Conservation (phyloP, 495 filamentous ascomycete species). For the Penicillium ochrochloron region DNA sequence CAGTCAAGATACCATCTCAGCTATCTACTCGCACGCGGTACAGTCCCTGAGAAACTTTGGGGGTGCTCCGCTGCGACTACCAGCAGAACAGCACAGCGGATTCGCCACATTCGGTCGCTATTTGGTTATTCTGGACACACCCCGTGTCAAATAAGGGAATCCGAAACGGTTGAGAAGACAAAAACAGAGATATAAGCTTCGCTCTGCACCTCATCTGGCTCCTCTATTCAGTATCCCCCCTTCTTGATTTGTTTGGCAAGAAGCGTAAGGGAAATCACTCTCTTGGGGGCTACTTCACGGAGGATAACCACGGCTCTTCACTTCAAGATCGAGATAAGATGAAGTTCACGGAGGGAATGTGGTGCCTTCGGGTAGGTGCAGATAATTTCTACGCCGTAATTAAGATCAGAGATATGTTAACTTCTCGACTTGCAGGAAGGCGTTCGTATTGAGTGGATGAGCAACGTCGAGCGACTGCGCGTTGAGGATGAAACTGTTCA, state of each 20-base stretch:
- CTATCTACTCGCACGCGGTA: neutral
- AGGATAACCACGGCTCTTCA: neutral
- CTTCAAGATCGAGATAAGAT: slow-evolving; percentile 28
- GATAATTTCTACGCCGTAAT: neutral
- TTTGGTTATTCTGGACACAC: slow-evolving; percentile 23
- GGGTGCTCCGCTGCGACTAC: slow-evolving; percentile 15
- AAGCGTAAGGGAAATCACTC: neutral
- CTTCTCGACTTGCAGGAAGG: slow-evolving; percentile 34
- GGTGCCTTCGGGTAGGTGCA: slow-evolving; percentile 41
- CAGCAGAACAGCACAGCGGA: slow-evolving; percentile 9
- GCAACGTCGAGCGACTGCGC: slow-evolving; percentile 47
- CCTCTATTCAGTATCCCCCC: slow-evolving; percentile 4
- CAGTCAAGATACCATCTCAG: neutral
- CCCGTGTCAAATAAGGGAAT: slow-evolving; percentile 32
- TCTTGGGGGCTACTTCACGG: neutral
- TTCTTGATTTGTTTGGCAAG: neutral
- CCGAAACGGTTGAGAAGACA: neutral
- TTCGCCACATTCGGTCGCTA: slow-evolving; percentile 17
- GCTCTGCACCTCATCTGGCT: neutral
- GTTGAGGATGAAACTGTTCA: slow-evolving; percentile 41
- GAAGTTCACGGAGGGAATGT: slow-evolving; percentile 55
- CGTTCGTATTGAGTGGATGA: slow-evolving; percentile 52
- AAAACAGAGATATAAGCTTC: neutral
- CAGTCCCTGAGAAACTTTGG: neutral
- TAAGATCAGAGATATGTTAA: neutral